phyloP scores from a whole-genome alignment of 345 rosid species.

The Dipteronia sinensis region DNA sequence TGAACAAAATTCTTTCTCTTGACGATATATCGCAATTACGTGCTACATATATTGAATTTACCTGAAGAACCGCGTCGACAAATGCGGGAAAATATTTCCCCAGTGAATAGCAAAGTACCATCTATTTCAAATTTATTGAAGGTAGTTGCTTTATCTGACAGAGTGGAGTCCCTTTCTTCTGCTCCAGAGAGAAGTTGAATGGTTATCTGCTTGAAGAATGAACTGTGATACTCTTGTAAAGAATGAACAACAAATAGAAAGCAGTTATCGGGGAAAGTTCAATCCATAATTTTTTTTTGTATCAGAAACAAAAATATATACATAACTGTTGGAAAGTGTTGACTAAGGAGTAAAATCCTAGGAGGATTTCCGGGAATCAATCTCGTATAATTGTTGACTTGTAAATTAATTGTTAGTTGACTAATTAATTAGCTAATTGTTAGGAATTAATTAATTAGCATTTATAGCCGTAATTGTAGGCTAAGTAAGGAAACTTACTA shows the following conservation, averaged over 20 bases:
- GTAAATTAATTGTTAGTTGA: too few relatives aligned
- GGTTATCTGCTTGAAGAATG: conserved; percentile 73
- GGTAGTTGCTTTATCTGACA: conserved; percentile 19
- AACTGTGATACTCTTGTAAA: conserved; percentile 55
- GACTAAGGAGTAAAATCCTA: too few relatives aligned
- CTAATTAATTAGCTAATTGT: too few relatives aligned
- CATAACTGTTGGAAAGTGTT: too few relatives aligned
- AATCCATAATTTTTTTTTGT: not conserved
- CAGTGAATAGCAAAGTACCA: conserved; percentile 54
- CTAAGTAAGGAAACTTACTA: too few relatives aligned
- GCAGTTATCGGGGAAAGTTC: conserved; percentile 21
- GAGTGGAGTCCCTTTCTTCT: conserved; percentile 38
- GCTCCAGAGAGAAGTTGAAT: conserved; percentile 61
- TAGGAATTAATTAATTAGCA: too few relatives aligned
- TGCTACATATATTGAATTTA: conserved; percentile 32
- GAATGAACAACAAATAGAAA: conserved; percentile 32
- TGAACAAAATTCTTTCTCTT: not conserved
- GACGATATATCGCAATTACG: not conserved
- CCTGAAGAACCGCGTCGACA: conserved; percentile 97
- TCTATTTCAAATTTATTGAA: conserved; percentile 29
- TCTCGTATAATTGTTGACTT: too few relatives aligned
- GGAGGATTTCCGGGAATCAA: too few relatives aligned
- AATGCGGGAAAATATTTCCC: conserved; percentile 76
- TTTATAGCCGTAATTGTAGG: too few relatives aligned
- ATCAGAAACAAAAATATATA: not conserved